Conservation (phyloP, 352 stramenopile species). For the Phytophthora gonapodyides region DNA sequence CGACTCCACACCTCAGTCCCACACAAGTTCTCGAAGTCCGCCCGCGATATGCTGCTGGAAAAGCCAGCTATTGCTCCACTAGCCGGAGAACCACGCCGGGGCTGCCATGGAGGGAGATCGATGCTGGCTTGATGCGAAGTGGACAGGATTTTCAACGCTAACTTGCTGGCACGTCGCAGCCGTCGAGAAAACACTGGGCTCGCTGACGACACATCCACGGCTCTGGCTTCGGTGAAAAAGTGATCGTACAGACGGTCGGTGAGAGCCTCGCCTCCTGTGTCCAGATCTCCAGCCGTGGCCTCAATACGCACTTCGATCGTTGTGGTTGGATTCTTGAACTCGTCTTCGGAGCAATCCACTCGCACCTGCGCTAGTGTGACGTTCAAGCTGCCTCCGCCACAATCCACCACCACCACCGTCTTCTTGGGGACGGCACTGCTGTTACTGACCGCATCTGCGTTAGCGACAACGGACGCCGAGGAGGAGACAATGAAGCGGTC, state of each 20-base stretch:
- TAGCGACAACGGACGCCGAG: slow-evolving; percentile 41
- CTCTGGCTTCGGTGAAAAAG: slow-evolving; percentile 18
- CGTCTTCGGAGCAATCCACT: slow-evolving; percentile 1
- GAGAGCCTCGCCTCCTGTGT: slow-evolving; percentile 25
- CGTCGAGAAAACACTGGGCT: slow-evolving; percentile 20
- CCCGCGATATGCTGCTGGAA: slow-evolving; percentile 37
- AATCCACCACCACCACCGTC: slow-evolving; percentile 40
- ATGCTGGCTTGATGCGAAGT: slow-evolving; percentile 37
- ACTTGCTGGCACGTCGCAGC: slow-evolving; percentile 37
- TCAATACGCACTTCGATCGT: slow-evolving; percentile 26
- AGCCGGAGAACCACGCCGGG: slow-evolving; percentile 5
- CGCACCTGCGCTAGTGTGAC: slow-evolving; percentile 30
- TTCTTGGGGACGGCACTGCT: slow-evolving; percentile 24
- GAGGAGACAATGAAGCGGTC: slow-evolving; percentile 38
- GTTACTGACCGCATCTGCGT: slow-evolving; percentile 6
- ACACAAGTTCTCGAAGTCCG: slow-evolving; percentile 46
- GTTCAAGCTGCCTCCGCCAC: slow-evolving; percentile 39
- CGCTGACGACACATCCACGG: neutral
- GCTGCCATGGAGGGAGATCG: slow-evolving; percentile 34
- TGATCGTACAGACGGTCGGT: slow-evolving; percentile 27
- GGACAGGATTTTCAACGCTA: slow-evolving; percentile 55
- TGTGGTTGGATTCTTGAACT: slow-evolving; percentile 13
- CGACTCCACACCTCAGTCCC: slow-evolving; percentile 33
- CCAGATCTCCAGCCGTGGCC: slow-evolving; percentile 23
- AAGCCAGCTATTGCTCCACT: slow-evolving; percentile 16